These are phyloP conservation scores for Ophiostoma ulmi DNA, from an alignment of 2,329 filamentous ascomycete genomes.

Conservation along the genomic window DNA sequence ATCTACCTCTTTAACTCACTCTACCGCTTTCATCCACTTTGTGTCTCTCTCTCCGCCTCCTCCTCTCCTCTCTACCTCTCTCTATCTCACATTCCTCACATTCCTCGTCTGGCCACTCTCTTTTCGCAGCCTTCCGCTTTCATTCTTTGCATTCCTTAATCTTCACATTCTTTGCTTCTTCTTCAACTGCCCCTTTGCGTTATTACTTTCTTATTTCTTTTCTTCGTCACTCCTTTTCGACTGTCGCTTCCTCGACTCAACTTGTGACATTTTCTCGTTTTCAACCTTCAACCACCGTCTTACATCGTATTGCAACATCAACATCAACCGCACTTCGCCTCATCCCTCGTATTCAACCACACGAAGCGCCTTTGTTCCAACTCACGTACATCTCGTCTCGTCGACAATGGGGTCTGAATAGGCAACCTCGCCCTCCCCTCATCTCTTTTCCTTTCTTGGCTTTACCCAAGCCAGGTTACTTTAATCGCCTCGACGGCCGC, in stretches of 20 bases:
- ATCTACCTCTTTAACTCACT: background rate
- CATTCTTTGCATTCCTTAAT: background rate
- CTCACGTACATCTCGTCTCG: background rate
- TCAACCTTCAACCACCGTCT: background rate
- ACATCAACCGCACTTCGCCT: background rate
- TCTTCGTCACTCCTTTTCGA: background rate
- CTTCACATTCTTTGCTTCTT: slow-evolving; percentile 1
- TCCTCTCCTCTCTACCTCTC: background rate
- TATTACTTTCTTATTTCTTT: background rate
- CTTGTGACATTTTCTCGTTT: background rate
- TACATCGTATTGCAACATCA: background rate
- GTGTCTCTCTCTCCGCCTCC: background rate
- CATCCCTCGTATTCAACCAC: background rate
- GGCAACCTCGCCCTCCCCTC: background rate
- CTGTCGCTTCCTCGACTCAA: background rate
- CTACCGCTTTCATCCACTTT: background rate
- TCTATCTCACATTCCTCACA: background rate
- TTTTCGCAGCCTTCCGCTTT: background rate
- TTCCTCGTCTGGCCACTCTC: slow-evolving; percentile 11
- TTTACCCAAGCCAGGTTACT: background rate
- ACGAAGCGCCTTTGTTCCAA: background rate
- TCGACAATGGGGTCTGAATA: slow-evolving; percentile 11
- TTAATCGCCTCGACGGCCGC: background rate
- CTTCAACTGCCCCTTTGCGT: background rate
- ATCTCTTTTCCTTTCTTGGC: background rate